Evolutionary conservation across 1,139 yeast species (phyloP).

Genomic region (Candida sanyaensis): DNA sequence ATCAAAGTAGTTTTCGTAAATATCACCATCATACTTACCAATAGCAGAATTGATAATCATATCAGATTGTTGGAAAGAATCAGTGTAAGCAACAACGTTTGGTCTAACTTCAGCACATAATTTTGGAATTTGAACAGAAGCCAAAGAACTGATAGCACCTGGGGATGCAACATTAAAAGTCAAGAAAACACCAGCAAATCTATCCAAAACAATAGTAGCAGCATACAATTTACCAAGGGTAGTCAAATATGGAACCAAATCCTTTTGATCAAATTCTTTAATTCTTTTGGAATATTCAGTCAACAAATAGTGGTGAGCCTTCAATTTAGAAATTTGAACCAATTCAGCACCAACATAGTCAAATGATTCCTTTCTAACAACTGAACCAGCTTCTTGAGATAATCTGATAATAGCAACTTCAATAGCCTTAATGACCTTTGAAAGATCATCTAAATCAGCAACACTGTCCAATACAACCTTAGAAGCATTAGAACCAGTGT

Average conservation of each 20-base stretch:
- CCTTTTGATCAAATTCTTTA: constrained; percentile 20
- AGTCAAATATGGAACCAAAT: constrained; percentile 26
- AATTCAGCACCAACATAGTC: constrained; percentile 60
- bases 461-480: constrained; percentile 27
- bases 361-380: constrained; percentile 33
- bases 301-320: constrained; percentile 40
- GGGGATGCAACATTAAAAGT: constrained; percentile 36
- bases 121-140: constrained; percentile 33
- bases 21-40: constrained; percentile 47
- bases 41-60: constrained; percentile 45
- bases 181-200: constrained; percentile 42
- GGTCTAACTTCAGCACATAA: constrained; percentile 44
- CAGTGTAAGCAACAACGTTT: constrained; percentile 46
- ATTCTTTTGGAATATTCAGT: constrained; percentile 32
- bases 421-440: constrained; percentile 37
- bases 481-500: constrained; percentile 22
- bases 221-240: constrained; percentile 31
- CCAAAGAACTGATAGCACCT: constrained; percentile 34
- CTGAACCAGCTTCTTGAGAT: constrained; percentile 32
- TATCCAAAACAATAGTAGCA: constrained; percentile 34
- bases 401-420: constrained; percentile 47
- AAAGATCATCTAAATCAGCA: constrained; percentile 32
- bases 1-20: constrained; percentile 48
- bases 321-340: constrained; percentile 59
- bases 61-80: constrained; percentile 50